Evolutionary conservation across 192 early-diverging fungal genomes (phyloP).

Genomic region (Coemansia sp.): DNA sequence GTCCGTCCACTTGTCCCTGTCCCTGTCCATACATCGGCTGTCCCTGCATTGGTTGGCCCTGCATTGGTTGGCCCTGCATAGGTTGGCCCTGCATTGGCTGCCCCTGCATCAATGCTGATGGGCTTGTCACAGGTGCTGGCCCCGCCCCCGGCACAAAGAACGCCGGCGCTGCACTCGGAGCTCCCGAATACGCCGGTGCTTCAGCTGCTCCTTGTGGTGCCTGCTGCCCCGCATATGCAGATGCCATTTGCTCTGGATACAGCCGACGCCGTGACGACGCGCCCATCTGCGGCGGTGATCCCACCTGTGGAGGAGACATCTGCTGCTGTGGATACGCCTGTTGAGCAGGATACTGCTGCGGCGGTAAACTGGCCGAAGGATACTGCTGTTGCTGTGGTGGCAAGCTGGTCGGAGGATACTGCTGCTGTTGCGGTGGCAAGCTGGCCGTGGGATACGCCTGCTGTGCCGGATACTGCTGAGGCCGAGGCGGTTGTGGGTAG

Average conservation of each 20-base stretch:
- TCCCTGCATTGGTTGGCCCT: background rate
- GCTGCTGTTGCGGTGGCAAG: background rate
- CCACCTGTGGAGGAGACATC: background rate
- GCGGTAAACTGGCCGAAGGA: background rate
- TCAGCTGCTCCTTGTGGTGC: background rate
- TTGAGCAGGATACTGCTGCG: background rate
- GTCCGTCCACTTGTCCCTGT: slow-evolving; percentile 37
- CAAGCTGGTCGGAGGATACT: background rate
- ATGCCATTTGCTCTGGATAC: slow-evolving; percentile 14
- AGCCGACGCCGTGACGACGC: slow-evolving; percentile 15
- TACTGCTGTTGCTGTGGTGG: background rate
- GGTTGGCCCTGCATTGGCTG: background rate
- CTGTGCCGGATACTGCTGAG: background rate
- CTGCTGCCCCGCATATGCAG: slow-evolving; percentile 19
- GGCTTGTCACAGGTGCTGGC: too few relatives aligned
- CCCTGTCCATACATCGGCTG: slow-evolving; percentile 10
- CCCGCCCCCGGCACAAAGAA: too few relatives aligned
- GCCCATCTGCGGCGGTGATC: slow-evolving; percentile 13
- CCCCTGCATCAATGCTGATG: too few relatives aligned
- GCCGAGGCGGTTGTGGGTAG: background rate
- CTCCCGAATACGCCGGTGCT: too few relatives aligned
- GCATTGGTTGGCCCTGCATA: background rate
- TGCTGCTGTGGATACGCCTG: slow-evolving; percentile 10
- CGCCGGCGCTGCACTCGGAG: too few relatives aligned
- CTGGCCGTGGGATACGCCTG: background rate